These are phyloP conservation scores for Camellia oleifera DNA, from an alignment of 179 eudicot species.

Conservation along the genomic window DNA sequence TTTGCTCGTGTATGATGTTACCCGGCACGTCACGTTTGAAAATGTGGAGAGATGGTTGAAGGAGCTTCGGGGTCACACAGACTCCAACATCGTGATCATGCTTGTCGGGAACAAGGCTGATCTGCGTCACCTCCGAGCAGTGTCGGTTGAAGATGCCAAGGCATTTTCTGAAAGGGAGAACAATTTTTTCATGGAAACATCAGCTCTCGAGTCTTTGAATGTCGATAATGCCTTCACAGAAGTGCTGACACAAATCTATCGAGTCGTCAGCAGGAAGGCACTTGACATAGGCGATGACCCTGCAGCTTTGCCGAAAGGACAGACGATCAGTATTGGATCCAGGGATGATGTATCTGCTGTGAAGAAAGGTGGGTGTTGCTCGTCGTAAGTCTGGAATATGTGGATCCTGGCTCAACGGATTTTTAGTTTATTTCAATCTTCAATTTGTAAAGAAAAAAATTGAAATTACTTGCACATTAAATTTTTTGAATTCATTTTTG, in stretches of 20 bases:
- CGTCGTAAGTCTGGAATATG: slow-evolving; percentile 11
- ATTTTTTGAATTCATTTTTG: no score
- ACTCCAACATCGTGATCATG: slow-evolving; percentile 79
- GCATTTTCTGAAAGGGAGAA: slow-evolving; percentile 61
- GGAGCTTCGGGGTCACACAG: slow-evolving; percentile 84
- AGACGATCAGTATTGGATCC: slow-evolving; percentile 59
- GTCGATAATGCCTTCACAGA: slow-evolving; percentile 81
- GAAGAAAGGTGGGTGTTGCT: slow-evolving; percentile 74
- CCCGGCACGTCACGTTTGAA: slow-evolving; percentile 74
- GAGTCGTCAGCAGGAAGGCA: slow-evolving; percentile 79
- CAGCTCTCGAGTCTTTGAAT: slow-evolving; percentile 73
- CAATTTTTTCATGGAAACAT: slow-evolving; percentile 84
- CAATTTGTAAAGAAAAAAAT: no score
- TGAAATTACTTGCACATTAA: no score
- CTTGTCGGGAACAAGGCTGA: slow-evolving; percentile 88
- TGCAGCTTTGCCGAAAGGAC: slow-evolving; percentile 65
- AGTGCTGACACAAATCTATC: slow-evolving; percentile 65
- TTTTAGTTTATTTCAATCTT: no score
- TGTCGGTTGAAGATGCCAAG: slow-evolving; percentile 52
- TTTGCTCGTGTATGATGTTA: slow-evolving; percentile 74
- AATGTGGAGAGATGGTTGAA: slow-evolving; percentile 84
- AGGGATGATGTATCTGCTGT: slow-evolving; percentile 65
- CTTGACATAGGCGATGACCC: slow-evolving; percentile 75
- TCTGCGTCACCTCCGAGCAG: slow-evolving; percentile 76
- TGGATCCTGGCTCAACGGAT: background rate